Percentiles rank a stretch among this genome's conserved stretches.
These are phyloP conservation scores for Kwoniella sp. DNA, from an alignment of 768 basidiomycete species.

Conservation along the genomic window DNA sequence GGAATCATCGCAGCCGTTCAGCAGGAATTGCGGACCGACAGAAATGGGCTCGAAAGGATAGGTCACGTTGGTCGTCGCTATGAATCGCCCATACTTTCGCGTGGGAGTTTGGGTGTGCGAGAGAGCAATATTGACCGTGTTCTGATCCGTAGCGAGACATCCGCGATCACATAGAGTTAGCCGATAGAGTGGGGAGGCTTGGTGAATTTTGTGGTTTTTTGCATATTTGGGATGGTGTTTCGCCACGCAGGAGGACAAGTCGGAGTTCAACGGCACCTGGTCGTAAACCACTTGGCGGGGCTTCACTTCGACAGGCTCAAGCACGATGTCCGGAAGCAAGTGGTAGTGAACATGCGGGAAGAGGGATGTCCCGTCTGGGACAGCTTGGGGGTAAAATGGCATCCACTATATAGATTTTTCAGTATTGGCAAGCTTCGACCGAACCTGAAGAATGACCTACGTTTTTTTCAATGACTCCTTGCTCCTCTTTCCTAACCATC, in stretches of 20 bases:
- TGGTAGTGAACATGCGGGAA: conserved; percentile 23
- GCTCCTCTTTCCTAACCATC: conserved; percentile 4
- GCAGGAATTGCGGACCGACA: conserved; percentile 20
- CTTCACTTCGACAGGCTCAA: conserved; percentile 10
- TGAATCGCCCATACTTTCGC: conserved; percentile 20
- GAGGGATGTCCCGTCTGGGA: conserved; percentile 9
- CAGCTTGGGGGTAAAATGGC: conserved; percentile 20
- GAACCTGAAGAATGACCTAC: conserved; percentile 3
- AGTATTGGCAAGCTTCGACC: not conserved
- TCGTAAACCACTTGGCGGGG: conserved; percentile 4
- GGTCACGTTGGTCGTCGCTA: conserved; percentile 18
- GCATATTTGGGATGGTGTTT: not conserved
- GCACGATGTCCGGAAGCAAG: conserved; percentile 12
- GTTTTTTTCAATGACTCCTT: conserved; percentile 18
- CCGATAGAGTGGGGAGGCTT: conserved; percentile 18
- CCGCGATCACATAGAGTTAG: conserved; percentile 24
- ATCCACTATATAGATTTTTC: conserved; percentile 13
- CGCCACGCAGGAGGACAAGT: not conserved
- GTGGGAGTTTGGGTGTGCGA: conserved; percentile 10
- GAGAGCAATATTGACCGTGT: conserved; percentile 19
- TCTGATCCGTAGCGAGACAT: conserved; percentile 13
- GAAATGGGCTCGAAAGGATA: conserved; percentile 21
- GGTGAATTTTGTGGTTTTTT: conserved; percentile 13
- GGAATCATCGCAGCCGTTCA: conserved; percentile 14
- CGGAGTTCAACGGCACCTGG: not conserved